Base-by-base conservation (phyloP, 306 rosid genomes). In the Cucumis hystrix region DNA sequence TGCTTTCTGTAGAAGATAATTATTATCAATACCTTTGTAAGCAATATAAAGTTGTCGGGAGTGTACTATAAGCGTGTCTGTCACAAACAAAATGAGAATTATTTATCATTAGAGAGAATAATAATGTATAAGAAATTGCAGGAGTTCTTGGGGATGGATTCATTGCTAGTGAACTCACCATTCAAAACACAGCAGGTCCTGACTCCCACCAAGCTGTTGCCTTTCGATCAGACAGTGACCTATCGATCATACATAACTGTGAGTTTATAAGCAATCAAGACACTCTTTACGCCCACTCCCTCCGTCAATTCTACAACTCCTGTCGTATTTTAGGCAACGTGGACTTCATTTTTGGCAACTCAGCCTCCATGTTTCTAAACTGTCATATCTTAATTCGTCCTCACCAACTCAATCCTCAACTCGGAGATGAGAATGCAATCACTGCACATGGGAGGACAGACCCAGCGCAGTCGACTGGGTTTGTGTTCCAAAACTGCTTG, bases 161-260 rank as follows among this genome's bases (percentile, higher is more conserved):
- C 90, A 89, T 92, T 96, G 98, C 98, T 0, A 86, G 75, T 66
- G 89, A 85, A 10, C 82, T 95, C 5, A 95, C 96, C 8, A 64
- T 95, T 30, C 56, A 86, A 28, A 95, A 95, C 91, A 92, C 92
- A 1, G 96, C 97, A 1, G 98, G 98, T 0, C 89, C 95, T 10
- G 91, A 84, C 8, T 90, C 87, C 18, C 96, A 89, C 78, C 98
- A 95, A 80, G 98, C 98, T 41, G 98, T 95, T 21, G 97, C 98
- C 2, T 92, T 95, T 56, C 83, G 96, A 88, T 88, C 87, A 79
- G 93, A 90, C 83, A 95, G 98, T 20, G 98, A 92, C 77, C 78
- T 71, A 10, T 95, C 96, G 0, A 72, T 88, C 3, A 76, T 95
- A 5, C 88, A 95, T 73, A 86, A 80, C 58, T 89, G 93, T 5